Evolutionary conservation across 495 filamentous ascomycete genomes (phyloP), one percentile per base, ranked within the genome.

Genomic region (Podospora didyma): DNA sequence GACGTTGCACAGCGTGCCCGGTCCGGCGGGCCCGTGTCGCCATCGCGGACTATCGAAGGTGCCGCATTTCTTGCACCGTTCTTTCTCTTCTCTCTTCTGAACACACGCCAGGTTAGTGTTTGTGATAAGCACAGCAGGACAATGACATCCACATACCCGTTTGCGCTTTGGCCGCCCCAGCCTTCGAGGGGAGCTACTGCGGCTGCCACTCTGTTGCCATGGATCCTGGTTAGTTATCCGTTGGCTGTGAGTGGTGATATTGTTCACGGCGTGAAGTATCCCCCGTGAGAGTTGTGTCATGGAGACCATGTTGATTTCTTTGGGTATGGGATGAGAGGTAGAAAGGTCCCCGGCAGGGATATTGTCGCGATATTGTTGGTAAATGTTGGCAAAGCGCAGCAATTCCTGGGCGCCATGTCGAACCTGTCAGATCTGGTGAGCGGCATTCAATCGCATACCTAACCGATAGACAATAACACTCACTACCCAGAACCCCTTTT

Each of bases 1-100:
- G 2, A 63, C 61, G 49, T 63, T 63, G 9, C 61, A 63, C 2
- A 63, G 51, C n/a, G 54, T 63, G n/a, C 42, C n/a, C 23, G 42
- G 51, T n/a, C 61, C 61, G 2, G 49, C 54, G 7, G 61, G 57
- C n/a, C 57, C 61, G 35, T 37, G 11, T 42, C 61, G 9, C 61
- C 61, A 63, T 6, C 39, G 12, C 19, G 61, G 61, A 31, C 53
- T 63, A 7, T 60, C 51, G 1, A 41, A 19, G 14, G 20, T 35
- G 17, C 57, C 57, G 20, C 61, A 63, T 21, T 59, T 28, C 16
- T 46, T 46, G 45, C 61, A 57, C 19, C 41, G 41, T 20, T 49
- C 17, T 17, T 34, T 11, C 7, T 35, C 44, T 22, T 44, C 12
- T 14, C n/a, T 53, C 21, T 28, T 34, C n/a, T 35, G 11, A 1